These are phyloP conservation scores for Cladosporium oxysporum DNA, from an alignment of 2,329 filamentous ascomycete species.

Conservation along the genomic window DNA sequence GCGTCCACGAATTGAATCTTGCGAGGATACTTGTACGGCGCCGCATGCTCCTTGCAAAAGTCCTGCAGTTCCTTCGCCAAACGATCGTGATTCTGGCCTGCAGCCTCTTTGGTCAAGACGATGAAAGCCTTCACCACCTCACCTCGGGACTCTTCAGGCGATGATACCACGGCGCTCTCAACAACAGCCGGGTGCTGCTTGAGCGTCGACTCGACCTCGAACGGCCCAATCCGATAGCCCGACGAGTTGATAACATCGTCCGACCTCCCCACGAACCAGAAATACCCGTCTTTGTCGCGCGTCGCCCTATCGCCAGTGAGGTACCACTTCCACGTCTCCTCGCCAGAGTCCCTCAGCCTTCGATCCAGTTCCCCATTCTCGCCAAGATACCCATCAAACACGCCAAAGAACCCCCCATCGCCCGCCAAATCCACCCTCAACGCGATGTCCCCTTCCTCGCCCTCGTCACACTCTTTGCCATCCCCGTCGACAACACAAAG, in stretches of 20 bases:
- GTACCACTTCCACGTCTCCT: constrained; percentile 32
- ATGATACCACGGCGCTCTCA: constrained; percentile 45
- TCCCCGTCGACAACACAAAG: constrained; percentile 38
- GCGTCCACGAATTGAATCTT: constrained; percentile 43
- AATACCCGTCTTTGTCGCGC: constrained; percentile 95
- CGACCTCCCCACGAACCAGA: constrained; percentile 97
- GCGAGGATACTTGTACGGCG: constrained; percentile 46
- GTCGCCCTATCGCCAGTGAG: constrained; percentile 67
- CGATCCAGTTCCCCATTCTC: constrained; percentile 31
- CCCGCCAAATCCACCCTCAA: constrained; percentile 28
- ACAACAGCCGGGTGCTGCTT: constrained; percentile 43
- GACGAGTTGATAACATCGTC: constrained; percentile 65
- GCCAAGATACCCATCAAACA: constrained; percentile 34
- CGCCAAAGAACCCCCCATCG: constrained; percentile 30
- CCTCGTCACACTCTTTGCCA: constrained; percentile 32
- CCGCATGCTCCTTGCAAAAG: constrained; percentile 44
- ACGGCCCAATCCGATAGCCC: constrained; percentile 45
- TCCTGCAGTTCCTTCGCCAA: constrained; percentile 42
- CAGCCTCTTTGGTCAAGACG: constrained; percentile 36
- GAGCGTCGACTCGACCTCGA: constrained; percentile 46
- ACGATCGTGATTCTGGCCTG: constrained; percentile 23
- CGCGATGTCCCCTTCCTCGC: constrained; percentile 43
- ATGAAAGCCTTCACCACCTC: constrained; percentile 47
- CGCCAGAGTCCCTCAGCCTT: constrained; percentile 20
- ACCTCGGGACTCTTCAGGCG: constrained; percentile 40